Evolutionary conservation across 2,329 filamentous ascomycete species (phyloP).

Genomic region (Verticillium alfalfae): DNA sequence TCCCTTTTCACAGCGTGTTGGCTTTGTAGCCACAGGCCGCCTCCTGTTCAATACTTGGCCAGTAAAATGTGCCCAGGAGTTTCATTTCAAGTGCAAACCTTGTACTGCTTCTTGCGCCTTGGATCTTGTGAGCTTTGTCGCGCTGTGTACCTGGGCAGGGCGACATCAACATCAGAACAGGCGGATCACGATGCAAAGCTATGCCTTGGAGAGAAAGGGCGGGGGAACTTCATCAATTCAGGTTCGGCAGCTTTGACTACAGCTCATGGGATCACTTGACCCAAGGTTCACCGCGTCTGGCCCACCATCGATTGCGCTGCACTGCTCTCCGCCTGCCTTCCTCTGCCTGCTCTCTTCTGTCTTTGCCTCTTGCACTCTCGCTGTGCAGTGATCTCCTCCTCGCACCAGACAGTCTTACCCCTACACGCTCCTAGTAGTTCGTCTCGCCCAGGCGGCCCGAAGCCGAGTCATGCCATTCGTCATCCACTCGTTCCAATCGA

Average conservation of each 20-base stretch:
- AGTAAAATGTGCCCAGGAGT: too few relatives aligned
- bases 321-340: background rate
- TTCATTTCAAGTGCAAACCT: too few relatives aligned
- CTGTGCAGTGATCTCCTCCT: background rate
- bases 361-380: background rate
- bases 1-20: background rate
- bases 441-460: background rate
- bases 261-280: slow-evolving; percentile 8
- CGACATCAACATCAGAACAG: too few relatives aligned
- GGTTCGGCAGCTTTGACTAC: slow-evolving; percentile 4
- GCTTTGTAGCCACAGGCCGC: background rate
- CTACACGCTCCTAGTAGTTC: slow-evolving; percentile 9
- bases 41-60: too few relatives aligned
- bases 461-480: background rate
- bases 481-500: background rate
- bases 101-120: too few relatives aligned
- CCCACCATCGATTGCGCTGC: background rate
- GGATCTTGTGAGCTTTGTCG: too few relatives aligned
- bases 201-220: background rate
- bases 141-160: too few relatives aligned
- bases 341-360: slow-evolving; percentile 4
- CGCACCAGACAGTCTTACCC: slow-evolving; percentile 3
- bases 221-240: slow-evolving; percentile 10
- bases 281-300: background rate
- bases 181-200: background rate